Conservation (phyloP, 148 eudicot species). For the Gaultheria prostrata region DNA sequence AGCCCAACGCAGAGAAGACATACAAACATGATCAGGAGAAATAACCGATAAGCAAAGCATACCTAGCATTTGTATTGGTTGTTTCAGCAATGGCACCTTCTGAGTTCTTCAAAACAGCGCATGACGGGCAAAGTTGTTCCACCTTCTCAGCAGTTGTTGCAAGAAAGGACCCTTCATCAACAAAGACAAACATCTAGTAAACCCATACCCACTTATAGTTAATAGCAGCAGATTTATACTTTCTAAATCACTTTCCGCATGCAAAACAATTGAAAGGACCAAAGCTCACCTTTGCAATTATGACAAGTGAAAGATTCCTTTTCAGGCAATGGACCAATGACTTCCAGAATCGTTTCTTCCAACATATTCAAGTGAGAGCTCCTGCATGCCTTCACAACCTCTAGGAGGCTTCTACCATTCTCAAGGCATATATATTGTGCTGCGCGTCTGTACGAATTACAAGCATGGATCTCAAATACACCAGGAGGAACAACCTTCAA, state of each 20-base stretch:
- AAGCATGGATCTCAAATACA: slow-evolving; percentile 85
- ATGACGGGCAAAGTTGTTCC: slow-evolving; percentile 55
- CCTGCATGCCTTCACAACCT: slow-evolving; percentile 66
- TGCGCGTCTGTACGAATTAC: slow-evolving; percentile 71
- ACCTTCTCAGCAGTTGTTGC: slow-evolving; percentile 43
- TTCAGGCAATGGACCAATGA: slow-evolving; percentile 59
- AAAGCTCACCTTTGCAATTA: slow-evolving; percentile 56
- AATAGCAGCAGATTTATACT: background rate
- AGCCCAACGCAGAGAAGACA: background rate
- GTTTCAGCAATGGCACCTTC: slow-evolving; percentile 35
- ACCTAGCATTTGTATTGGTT: slow-evolving; percentile 51
- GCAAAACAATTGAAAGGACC: slow-evolving; percentile 7
- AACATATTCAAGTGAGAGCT: slow-evolving; percentile 42
- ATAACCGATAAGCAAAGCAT: slow-evolving; percentile 24
- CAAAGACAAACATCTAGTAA: slow-evolving; percentile 14
- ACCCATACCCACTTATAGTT: background rate
- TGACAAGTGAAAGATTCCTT: slow-evolving; percentile 48
- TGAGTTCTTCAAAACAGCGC: slow-evolving; percentile 44
- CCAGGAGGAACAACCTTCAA: slow-evolving; percentile 72
- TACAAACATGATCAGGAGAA: background rate
- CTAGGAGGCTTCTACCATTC: slow-evolving; percentile 71
- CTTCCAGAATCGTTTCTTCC: slow-evolving; percentile 51
- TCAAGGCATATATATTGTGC: slow-evolving; percentile 78
- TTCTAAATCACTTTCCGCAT: background rate
- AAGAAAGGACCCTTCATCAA: slow-evolving; percentile 51